Evolutionary conservation across 176 grass and related monocot genomes (phyloP), one percentile per base, ranked within the genome.

Genomic region (Aegilops sharonensis): DNA sequence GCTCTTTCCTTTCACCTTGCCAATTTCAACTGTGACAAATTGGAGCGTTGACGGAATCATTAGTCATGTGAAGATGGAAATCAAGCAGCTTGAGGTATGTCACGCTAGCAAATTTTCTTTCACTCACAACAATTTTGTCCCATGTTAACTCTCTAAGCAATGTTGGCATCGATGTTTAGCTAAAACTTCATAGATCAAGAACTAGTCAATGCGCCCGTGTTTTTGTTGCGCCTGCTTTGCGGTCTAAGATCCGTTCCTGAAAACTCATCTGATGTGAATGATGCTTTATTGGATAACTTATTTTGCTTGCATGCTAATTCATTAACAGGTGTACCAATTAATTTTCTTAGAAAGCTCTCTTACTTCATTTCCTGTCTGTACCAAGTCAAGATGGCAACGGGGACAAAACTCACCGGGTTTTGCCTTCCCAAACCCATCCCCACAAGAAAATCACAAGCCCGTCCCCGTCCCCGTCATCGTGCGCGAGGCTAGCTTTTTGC

Each of bases 1-100:
- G 35, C 86, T 85, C 29, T 88, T 88, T 70, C 82, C 82, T 82
- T 59, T 18, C 50, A 86, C 57, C 57, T 60, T 15, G 17, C 57
- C 57, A 15, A n/a, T 60, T n/a, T 60, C 57, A 60, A 60, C 57
- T n/a, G 57, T 60, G 57, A 18, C 17, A 60, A 60, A 60, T n/a
- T 60, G 57, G 57, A 60, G 57, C 57, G 7, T 60, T 60, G 57
- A 60, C 6, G 57, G 57, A 3, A 60, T 60, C 20, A n/a, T 60
- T 60, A 60, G 57, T 60, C 57, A 60, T 60, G 57, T 60, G 57
- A 60, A 60, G 57, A 60, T 60, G 57, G 57, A 60, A 60, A 60
- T 60, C 20, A 60, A 60, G 57, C 57, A 86, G 69, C 48, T 40
- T 37, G 84, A 78, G 84, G 84, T 86, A 70, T 86, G 75, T 14